These are phyloP conservation scores for Coemansia sp. DNA, from an alignment of 192 early-diverging fungal species.

Conservation along the genomic window DNA sequence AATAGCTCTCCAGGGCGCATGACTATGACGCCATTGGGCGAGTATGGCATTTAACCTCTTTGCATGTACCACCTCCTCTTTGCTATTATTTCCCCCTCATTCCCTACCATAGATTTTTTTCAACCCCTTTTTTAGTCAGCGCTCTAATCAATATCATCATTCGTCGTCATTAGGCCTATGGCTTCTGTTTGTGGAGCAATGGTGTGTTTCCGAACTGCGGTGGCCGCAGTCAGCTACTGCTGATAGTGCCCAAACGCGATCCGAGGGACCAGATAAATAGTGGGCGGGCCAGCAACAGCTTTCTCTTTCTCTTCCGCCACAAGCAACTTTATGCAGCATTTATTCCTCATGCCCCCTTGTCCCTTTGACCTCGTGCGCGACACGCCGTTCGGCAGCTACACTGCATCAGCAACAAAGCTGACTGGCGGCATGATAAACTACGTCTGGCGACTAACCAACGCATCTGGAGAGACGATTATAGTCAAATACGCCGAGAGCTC, in stretches of 20 bases:
- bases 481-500: conserved; percentile 29
- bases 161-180: too few species aligned
- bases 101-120: conserved; percentile 1
- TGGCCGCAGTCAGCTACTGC: neutral
- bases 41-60: conserved; percentile 4
- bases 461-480: conserved; percentile 8
- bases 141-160: too few species aligned
- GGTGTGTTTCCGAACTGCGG: too few species aligned
- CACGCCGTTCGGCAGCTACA: conserved; percentile 20
- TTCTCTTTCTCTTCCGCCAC: neutral
- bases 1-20: conserved; percentile 15
- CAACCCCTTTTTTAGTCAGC: too few species aligned
- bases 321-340: neutral
- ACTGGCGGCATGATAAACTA: conserved; percentile 38
- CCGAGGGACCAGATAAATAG: neutral
- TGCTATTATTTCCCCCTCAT: neutral
- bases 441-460: conserved; percentile 23
- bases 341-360: conserved; percentile 4
- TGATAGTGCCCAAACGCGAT: neutral
- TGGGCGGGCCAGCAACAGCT: neutral
- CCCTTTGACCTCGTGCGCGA: conserved; percentile 17
- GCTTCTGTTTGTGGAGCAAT: too few species aligned
- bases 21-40: conserved; percentile 29
- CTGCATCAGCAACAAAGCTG: conserved; percentile 12
- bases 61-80: neutral